Evolutionary conservation across 2,329 filamentous ascomycete genomes (phyloP).

Genomic region (Verticillium zaregamsianum): DNA sequence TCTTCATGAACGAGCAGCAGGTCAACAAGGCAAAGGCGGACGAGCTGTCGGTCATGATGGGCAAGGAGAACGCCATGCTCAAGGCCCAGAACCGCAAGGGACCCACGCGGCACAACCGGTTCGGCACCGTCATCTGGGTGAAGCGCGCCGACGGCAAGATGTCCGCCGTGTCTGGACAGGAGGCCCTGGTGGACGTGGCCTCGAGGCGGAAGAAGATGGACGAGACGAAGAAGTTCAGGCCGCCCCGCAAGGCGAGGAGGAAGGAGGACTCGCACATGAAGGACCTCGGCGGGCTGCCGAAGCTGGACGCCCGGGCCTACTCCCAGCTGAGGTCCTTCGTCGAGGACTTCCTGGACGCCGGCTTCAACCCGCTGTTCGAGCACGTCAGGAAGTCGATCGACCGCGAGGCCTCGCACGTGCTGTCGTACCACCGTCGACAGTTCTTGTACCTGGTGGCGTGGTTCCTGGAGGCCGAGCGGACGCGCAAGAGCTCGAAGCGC

Average conservation of each 20-base stretch:
- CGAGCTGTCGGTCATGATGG: slow-evolving; percentile 71
- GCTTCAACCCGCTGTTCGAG: slow-evolving; percentile 87
- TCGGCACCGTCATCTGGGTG: slow-evolving; percentile 97
- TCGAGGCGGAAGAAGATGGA: slow-evolving; percentile 85
- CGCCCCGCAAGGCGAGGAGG: slow-evolving; percentile 61
- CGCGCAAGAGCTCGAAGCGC: slow-evolving; percentile 59
- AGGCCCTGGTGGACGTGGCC: slow-evolving; percentile 70
- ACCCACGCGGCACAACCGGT: slow-evolving; percentile 85
- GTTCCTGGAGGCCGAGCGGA: slow-evolving; percentile 85
- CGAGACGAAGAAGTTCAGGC: slow-evolving; percentile 83
- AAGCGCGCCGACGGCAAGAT: slow-evolving; percentile 81
- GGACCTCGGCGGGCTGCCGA: slow-evolving; percentile 71
- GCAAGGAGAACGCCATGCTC: slow-evolving; percentile 80
- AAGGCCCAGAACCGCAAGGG: slow-evolving; percentile 72
- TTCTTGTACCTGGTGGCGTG: slow-evolving; percentile 91
- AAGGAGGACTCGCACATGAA: slow-evolving; percentile 57
- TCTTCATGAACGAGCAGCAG: slow-evolving; percentile 80
- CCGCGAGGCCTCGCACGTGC: slow-evolving; percentile 77
- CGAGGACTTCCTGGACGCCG: slow-evolving; percentile 88
- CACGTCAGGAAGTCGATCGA: slow-evolving; percentile 87
- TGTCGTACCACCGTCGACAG: slow-evolving; percentile 73
- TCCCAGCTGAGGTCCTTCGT: slow-evolving; percentile 76
- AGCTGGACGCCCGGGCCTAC: slow-evolving; percentile 70
- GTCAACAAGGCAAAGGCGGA: slow-evolving; percentile 63
- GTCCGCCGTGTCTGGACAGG: slow-evolving; percentile 83